Evolutionary conservation across 768 basidiomycete genomes (phyloP).

Genomic region (Pulveroboletus sp.): DNA sequence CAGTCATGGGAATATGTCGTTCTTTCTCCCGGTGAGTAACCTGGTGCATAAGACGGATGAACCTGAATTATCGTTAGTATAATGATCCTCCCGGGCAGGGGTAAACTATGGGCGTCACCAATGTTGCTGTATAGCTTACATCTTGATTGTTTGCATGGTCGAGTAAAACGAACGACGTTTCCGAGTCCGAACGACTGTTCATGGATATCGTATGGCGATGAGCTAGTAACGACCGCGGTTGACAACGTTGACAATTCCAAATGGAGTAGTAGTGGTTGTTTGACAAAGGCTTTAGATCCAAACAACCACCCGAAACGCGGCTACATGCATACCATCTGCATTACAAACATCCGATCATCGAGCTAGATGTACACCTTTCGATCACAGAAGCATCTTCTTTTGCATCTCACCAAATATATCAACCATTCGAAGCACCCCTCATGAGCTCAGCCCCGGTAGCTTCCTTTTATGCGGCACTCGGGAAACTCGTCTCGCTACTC

Average conservation of each 20-base stretch:
- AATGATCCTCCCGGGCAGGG: neutral
- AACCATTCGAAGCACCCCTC: conserved; percentile 89
- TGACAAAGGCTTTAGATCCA: conserved; percentile 31
- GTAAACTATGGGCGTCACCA: conserved; percentile 2
- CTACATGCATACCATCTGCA: conserved; percentile 83
- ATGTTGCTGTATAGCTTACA: neutral
- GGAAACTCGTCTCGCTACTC: conserved; percentile 55
- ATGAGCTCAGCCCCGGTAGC: conserved; percentile 45
- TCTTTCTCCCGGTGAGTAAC: conserved; percentile 47
- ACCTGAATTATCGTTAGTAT: conserved; percentile 12
- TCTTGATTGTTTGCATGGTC: conserved; percentile 19
- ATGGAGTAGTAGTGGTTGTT: conserved; percentile 20
- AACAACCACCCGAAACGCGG: conserved; percentile 26
- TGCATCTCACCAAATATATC: conserved; percentile 52
- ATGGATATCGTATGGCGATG: conserved; percentile 19
- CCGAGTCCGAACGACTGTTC: conserved; percentile 35
- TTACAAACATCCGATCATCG: conserved; percentile 70
- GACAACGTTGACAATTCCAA: too few species aligned
- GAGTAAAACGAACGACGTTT: conserved; percentile 50
- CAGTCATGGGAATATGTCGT: conserved; percentile 71
- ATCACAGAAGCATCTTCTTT: conserved; percentile 1
- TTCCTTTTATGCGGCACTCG: conserved; percentile 62
- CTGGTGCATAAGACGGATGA: conserved; percentile 47
- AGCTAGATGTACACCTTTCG: conserved; percentile 40
- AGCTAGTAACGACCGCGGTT: too few species aligned